Evolutionary conservation across 805 yeast genomes (phyloP).

Genomic region (Candida andamanensis): DNA sequence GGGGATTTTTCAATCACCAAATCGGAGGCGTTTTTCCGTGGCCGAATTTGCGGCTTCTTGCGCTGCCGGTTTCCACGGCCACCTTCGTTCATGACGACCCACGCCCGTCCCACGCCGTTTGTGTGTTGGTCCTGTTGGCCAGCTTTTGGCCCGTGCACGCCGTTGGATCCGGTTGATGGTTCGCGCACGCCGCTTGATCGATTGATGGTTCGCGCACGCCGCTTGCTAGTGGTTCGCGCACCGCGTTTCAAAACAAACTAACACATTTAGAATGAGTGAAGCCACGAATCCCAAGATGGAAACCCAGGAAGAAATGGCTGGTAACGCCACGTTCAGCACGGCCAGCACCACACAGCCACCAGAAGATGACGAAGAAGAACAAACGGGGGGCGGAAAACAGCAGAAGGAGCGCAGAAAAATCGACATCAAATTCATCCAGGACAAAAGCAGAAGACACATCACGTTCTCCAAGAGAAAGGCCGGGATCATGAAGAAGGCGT

Average conservation of each 20-base stretch:
- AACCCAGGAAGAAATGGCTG: constrained; percentile 12
- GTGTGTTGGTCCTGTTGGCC: too few species aligned
- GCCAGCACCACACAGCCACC: constrained; percentile 20
- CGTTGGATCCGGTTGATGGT: too few species aligned
- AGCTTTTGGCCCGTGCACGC: too few species aligned
- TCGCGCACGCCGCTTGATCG: too few species aligned
- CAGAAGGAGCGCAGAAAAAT: constrained; percentile 74
- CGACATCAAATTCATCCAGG: constrained; percentile 95
- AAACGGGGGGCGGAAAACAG: constrained; percentile 40
- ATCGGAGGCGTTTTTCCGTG: too few species aligned
- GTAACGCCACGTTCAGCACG: constrained; percentile 19
- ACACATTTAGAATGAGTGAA: constrained; percentile 29
- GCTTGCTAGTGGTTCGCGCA: too few species aligned
- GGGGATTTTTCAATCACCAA: too few species aligned
- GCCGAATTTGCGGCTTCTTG: too few species aligned
- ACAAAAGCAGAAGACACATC: constrained; percentile 95
- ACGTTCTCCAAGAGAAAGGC: constrained; percentile 98
- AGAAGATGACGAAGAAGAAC: constrained; percentile 51
- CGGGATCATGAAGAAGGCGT: constrained; percentile 99
- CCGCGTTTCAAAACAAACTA: not conserved
- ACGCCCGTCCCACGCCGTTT: too few species aligned
- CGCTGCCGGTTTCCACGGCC: too few species aligned
- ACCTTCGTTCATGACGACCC: too few species aligned
- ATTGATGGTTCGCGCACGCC: too few species aligned
- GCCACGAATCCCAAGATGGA: constrained; percentile 36